A percentile compares a stretch with the other conserved stretches of the same genome.
phyloP scores from a whole-genome alignment of 352 stramenopile species.

The Globisporangium radiosum region DNA sequence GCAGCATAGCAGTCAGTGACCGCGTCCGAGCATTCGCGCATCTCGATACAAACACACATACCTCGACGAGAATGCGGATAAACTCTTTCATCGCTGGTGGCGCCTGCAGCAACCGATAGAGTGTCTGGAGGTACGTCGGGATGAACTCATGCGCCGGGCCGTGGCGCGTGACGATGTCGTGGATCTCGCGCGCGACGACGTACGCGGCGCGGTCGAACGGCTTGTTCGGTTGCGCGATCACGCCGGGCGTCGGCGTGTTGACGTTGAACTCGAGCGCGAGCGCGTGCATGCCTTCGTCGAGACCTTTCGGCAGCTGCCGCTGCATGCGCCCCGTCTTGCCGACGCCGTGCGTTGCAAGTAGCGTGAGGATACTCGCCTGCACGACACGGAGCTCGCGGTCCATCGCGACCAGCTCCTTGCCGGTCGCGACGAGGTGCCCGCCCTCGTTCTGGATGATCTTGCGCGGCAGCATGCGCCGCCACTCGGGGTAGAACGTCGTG shows the following conservation, averaged over 20 bases:
- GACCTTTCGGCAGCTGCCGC: slow-evolving; percentile 48
- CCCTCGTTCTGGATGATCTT: slow-evolving; percentile 71
- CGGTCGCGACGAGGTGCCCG: slow-evolving; percentile 29
- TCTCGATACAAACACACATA: slow-evolving; percentile 16
- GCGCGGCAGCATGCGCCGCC: slow-evolving; percentile 63
- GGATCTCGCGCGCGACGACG: slow-evolving; percentile 58
- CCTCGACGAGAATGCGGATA: slow-evolving; percentile 66
- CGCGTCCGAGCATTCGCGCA: too few relatives aligned
- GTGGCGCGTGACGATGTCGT: slow-evolving; percentile 56
- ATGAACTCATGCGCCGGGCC: slow-evolving; percentile 60
- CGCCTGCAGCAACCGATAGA: slow-evolving; percentile 63
- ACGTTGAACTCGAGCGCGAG: slow-evolving; percentile 71
- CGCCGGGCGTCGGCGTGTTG: slow-evolving; percentile 67
- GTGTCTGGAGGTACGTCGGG: slow-evolving; percentile 62
- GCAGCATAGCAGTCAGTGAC: neutral
- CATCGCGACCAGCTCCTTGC: slow-evolving; percentile 39
- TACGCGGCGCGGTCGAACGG: slow-evolving; percentile 70
- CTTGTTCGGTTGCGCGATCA: slow-evolving; percentile 69
- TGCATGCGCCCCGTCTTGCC: slow-evolving; percentile 60
- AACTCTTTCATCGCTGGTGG: slow-evolving; percentile 70
- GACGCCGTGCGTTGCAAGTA: slow-evolving; percentile 47
- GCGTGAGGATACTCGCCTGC: slow-evolving; percentile 56
- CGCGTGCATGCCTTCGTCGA: slow-evolving; percentile 73
- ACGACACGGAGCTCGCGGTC: slow-evolving; percentile 65
- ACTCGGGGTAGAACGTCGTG: slow-evolving; percentile 34